phyloP scores from a whole-genome alignment of 305 asterid genomes.

The Fraxinus nigra region DNA sequence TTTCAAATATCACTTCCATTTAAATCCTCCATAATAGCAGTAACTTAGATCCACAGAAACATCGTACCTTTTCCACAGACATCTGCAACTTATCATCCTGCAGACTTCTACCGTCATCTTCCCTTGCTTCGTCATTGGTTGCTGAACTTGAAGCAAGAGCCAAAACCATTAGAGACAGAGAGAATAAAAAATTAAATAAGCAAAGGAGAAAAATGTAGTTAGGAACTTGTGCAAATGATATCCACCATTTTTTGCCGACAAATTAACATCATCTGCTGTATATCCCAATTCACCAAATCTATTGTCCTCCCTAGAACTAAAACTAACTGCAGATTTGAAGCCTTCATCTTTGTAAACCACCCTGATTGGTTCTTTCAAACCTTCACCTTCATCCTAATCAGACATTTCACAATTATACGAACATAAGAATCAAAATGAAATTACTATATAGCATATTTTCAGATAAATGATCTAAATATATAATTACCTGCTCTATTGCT shows the following conservation, averaged over 20 bases:
- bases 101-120: conserved; percentile 27
- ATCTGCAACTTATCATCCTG: conserved; percentile 22
- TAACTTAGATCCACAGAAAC: not conserved
- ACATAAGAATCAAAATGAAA: conserved; percentile 2
- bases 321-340: conserved; percentile 38
- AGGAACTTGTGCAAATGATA: conserved; percentile 19
- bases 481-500: conserved; percentile 66
- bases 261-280: conserved; percentile 23
- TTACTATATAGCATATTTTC: not conserved
- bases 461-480: conserved; percentile 2
- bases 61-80: conserved; percentile 40
- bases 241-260: conserved; percentile 42
- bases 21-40: not conserved
- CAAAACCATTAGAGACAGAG: conserved; percentile 4
- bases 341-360: conserved; percentile 68
- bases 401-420: conserved; percentile 13
- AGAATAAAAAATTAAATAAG: conserved; percentile 7
- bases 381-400: conserved; percentile 56
- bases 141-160: conserved; percentile 38
- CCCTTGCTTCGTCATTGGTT: conserved; percentile 26
- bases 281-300: conserved; percentile 34
- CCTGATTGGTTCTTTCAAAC: conserved; percentile 58
- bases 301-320: conserved; percentile 33
- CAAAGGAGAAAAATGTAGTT: not conserved
- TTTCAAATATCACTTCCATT: not conserved